A percentile compares a stretch with the other conserved stretches of the same genome.
These are phyloP conservation scores for Cyanodermella asteris DNA, from an alignment of 2,329 filamentous ascomycete species.

Conservation along the genomic window DNA sequence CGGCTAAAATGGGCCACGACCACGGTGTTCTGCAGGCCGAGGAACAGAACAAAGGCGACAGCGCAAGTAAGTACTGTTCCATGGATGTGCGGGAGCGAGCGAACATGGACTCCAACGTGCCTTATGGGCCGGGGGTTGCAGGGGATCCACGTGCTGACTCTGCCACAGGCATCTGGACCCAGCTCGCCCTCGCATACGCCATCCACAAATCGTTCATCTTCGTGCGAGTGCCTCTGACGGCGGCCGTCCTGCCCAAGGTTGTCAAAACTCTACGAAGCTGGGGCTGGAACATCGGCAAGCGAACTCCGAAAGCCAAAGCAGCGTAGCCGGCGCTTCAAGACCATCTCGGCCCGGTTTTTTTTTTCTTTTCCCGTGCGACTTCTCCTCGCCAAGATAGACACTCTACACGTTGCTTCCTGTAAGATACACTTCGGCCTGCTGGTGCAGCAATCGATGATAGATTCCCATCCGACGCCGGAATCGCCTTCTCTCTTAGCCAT, in stretches of 20 bases:
- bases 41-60: conserved; percentile 35
- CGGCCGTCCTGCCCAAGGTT: conserved; percentile 80
- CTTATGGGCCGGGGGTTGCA: neutral
- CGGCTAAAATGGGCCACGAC: conserved; percentile 11
- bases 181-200: conserved; percentile 80
- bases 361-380: no score
- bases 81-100: conserved; percentile 1
- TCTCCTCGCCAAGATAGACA: no score
- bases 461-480: no score
- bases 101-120: conserved; percentile 1
- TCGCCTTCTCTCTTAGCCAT: no score
- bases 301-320: conserved; percentile 20
- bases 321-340: no score
- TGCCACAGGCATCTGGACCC: conserved; percentile 62
- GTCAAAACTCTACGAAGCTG: conserved; percentile 68
- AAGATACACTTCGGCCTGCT: no score
- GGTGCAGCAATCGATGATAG: no score
- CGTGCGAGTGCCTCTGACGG: conserved; percentile 76
- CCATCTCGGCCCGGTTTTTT: no score
- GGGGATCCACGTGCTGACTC: conserved; percentile 3
- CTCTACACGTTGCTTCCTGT: no score
- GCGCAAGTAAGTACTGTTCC: conserved; percentile 44
- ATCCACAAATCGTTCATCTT: conserved; percentile 98
- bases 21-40: conserved; percentile 41
- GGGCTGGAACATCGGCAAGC: conserved; percentile 89